Conservation (phyloP, 768 basidiomycete species). For the Chalciporus piperatus region DNA sequence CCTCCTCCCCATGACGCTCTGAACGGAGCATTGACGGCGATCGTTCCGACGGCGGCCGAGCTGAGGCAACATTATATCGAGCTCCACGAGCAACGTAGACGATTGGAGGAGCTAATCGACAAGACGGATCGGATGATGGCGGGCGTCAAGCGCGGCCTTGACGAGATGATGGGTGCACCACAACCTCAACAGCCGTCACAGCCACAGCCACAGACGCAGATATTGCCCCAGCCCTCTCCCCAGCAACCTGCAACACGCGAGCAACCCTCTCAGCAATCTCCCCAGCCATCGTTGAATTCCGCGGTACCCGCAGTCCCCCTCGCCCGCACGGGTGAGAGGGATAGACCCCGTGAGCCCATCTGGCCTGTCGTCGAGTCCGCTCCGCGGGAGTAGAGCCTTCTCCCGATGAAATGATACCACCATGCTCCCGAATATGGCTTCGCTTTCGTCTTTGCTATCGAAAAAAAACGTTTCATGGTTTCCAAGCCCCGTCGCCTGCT, state of each 20-base stretch:
- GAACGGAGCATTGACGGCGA: slow-evolving; percentile 25
- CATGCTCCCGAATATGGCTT: slow-evolving; percentile 16
- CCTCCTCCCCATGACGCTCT: slow-evolving; percentile 33
- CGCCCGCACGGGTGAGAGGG: slow-evolving; percentile 26
- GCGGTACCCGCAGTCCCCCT: slow-evolving; percentile 19
- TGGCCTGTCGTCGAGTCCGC: slow-evolving; percentile 29
- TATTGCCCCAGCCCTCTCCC: slow-evolving; percentile 22
- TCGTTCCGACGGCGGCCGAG: slow-evolving; percentile 51
- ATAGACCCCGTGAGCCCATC: slow-evolving; percentile 27
- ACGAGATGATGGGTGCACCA: slow-evolving; percentile 58
- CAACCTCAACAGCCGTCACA: slow-evolving; percentile 24
- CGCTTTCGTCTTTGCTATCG: slow-evolving; percentile 32
- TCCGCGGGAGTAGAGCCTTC: slow-evolving; percentile 25
- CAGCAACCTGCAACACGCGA: slow-evolving; percentile 27
- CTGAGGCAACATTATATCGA: slow-evolving; percentile 70
- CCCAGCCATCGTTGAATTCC: slow-evolving; percentile 17
- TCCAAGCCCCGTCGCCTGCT: slow-evolving; percentile 17
- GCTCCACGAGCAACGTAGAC: slow-evolving; percentile 58
- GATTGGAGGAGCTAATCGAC: slow-evolving; percentile 72
- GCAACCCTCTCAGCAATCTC: slow-evolving; percentile 24
- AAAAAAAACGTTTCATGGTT: slow-evolving; percentile 13
- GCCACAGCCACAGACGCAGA: slow-evolving; percentile 23
- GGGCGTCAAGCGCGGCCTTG: slow-evolving; percentile 69
- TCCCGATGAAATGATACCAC: slow-evolving; percentile 12
- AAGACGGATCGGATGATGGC: slow-evolving; percentile 72